Conservation (phyloP, 2,329 filamentous ascomycete species). For the Aureobasidium lini region DNA sequence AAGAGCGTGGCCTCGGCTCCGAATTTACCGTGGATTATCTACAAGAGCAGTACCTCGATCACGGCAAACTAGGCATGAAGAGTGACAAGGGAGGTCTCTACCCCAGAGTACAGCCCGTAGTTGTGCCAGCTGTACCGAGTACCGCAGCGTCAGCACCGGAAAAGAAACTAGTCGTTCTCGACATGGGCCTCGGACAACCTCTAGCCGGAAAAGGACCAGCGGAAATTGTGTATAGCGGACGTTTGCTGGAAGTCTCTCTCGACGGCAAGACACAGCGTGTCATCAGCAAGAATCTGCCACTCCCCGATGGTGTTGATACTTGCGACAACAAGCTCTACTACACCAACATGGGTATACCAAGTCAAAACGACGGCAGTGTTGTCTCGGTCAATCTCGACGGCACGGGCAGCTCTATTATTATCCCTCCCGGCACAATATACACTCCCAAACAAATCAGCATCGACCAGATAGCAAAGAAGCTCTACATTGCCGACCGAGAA, state of each 20-base stretch:
- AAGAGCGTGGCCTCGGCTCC: slow-evolving; percentile 38
- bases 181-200: background rate
- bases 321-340: slow-evolving; percentile 26
- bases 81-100: slow-evolving; percentile 17
- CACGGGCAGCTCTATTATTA: slow-evolving; percentile 33
- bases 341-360: slow-evolving; percentile 23
- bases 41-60: slow-evolving; percentile 36
- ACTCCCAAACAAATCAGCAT: slow-evolving; percentile 41
- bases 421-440: slow-evolving; percentile 38
- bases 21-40: slow-evolving; percentile 40
- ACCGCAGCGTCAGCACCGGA: background rate
- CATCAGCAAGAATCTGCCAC: background rate
- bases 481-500: slow-evolving; percentile 40
- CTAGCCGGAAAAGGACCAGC: background rate
- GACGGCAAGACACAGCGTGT: background rate
- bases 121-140: too few species aligned
- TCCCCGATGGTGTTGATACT: slow-evolving; percentile 29
- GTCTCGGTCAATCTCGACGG: slow-evolving; percentile 13
- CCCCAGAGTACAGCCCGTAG: background rate
- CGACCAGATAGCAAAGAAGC: slow-evolving; percentile 21
- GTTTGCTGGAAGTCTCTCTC: background rate
- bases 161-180: background rate
- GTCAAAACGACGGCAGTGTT: slow-evolving; percentile 16
- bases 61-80: slow-evolving; percentile 40
- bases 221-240: background rate